phyloP scores from a whole-genome alignment of 129 eudicot genomes.

The Pseudognaphalium luteoalbum region DNA sequence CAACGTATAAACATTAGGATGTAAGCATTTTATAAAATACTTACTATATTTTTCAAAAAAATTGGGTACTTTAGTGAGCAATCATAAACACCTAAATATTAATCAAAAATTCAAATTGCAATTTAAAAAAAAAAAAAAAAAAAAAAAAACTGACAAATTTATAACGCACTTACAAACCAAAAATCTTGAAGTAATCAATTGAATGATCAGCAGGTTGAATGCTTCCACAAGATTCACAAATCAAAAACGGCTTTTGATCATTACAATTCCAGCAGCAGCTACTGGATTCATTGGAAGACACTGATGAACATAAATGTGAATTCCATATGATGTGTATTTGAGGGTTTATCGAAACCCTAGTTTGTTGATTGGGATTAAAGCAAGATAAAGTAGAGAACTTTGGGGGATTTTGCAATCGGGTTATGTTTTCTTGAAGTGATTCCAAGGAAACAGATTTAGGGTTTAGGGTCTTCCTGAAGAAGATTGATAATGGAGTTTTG shows the following conservation, averaged over 20 bases:
- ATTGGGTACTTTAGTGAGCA: not conserved
- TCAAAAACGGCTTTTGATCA: slow-evolving; percentile 43
- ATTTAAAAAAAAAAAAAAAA: not conserved
- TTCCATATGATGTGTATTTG: not conserved
- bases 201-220: slow-evolving; percentile 76
- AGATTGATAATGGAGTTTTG: not conserved
- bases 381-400: slow-evolving; percentile 1
- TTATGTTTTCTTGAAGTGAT: not conserved
- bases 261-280: slow-evolving; percentile 63
- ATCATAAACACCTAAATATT: no score
- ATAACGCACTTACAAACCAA: slow-evolving; percentile 58
- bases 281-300: not conserved
- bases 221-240: slow-evolving; percentile 65
- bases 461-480: not conserved
- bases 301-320: slow-evolving; percentile 28
- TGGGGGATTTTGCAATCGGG: not conserved
- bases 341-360: not conserved
- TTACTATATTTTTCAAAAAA: no score
- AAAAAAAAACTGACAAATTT: not conserved
- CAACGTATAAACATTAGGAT: no score
- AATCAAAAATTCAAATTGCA: not conserved
- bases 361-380: not conserved
- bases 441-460: not conserved
- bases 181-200: slow-evolving; percentile 70
- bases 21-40: no score